Conservation (phyloP, 1,284 basidiomycete genomes). For the Melanopsichium pennsylvanicum region DNA sequence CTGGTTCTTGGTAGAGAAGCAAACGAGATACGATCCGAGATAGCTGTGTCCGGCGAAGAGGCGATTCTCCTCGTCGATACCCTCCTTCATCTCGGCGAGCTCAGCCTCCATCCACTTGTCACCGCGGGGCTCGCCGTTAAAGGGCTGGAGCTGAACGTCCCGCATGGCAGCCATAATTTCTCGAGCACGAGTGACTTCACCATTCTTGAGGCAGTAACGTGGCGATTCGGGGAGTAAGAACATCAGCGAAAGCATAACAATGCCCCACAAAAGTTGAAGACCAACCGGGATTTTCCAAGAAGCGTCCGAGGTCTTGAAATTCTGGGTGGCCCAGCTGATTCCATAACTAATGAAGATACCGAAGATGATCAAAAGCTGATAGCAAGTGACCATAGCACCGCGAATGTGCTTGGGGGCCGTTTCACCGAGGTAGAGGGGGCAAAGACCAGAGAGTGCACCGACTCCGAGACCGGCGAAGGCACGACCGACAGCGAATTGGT, state of each 20-base stretch:
- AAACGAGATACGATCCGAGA: conserved; percentile 71
- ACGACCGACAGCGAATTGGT: conserved; percentile 52
- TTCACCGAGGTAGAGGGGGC: conserved; percentile 85
- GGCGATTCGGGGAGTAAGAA: conserved; percentile 76
- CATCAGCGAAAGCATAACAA: conserved; percentile 68
- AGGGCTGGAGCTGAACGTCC: conserved; percentile 73
- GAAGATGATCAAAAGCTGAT: conserved; percentile 73
- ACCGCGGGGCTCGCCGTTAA: conserved; percentile 72
- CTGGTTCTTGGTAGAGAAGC: conserved; percentile 74
- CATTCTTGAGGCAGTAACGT: conserved; percentile 80
- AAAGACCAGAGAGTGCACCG: conserved; percentile 64
- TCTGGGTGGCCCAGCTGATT: conserved; percentile 70
- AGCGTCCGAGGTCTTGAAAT: conserved; percentile 37
- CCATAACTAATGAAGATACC: conserved; percentile 69
- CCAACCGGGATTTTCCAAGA: conserved; percentile 75
- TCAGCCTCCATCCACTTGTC: conserved; percentile 70
- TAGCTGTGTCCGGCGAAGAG: conserved; percentile 77
- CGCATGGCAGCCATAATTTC: conserved; percentile 72
- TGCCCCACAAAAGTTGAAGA: conserved; percentile 71
- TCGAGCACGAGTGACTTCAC: conserved; percentile 72
- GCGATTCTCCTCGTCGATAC: conserved; percentile 69
- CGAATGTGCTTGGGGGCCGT: conserved; percentile 78
- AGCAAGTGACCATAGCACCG: conserved; percentile 82
- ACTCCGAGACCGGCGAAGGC: conserved; percentile 57
- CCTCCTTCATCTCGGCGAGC: conserved; percentile 74